Base-by-base conservation (phyloP, 2,329 filamentous ascomycete species). In the Grosmannia clavigera region DNA sequence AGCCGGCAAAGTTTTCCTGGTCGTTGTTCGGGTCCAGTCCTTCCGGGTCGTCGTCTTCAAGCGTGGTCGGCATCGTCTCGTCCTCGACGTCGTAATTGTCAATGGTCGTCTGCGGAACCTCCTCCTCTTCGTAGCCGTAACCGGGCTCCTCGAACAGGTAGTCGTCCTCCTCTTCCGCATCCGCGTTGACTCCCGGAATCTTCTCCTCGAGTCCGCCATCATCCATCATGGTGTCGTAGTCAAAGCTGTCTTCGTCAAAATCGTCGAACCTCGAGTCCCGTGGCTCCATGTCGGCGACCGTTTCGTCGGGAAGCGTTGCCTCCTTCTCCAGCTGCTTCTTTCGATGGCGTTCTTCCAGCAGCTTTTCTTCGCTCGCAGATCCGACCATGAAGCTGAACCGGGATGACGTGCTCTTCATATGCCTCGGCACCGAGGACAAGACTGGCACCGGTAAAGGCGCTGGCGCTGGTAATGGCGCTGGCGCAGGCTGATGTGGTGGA, bases 371-470 rank as follows among this genome's bases (percentile, higher is more conserved):
- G 61, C 82, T 80, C 16, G 86, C 86, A 6, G 82, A 82, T 5
- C 85, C 86, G 19, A 85, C 81, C 77, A 91, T 88, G 67, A 92
- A 92, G 66, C 88, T 92, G 68, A 92, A 92, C 16, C 88, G 78
- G 0, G 87, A 90, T 0, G 88, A 88, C 12, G 85, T 88, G 69
- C 87, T 91, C 71, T 85, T 86, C 83, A 86, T 86, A 63, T 86
- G 83, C 62, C 74, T 80, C 2, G 83, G 83, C 40, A 85, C 62
- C 1, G 79, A 76, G 7, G 78, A 80, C 2, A 76, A 57, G 4
- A 64, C 69, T 1, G 62, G 60, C 5, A 48, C 60, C 1, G 63
- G 56, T 12, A 59, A 60, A 3, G 61, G 59, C 22, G 60, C 60
- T 3, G 60, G 57, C 12, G 22, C 22, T 22, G 22, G 22, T 22